Evolutionary conservation across 2,329 filamentous ascomycete species (phyloP).

Genomic region (Colletotrichum spaethianum): DNA sequence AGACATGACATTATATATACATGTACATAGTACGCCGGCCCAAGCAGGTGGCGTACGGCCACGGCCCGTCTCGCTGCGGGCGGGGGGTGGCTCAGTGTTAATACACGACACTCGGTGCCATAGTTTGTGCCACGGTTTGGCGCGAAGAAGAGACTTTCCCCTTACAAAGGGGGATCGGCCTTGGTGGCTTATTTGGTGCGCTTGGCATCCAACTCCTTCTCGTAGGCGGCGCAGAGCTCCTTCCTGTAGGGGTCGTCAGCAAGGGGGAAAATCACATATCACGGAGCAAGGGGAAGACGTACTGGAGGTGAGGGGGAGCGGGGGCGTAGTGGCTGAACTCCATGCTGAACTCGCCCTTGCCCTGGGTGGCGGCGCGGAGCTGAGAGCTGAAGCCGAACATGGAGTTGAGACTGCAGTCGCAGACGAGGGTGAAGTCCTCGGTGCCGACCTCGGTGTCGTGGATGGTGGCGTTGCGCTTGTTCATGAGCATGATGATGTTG

Average conservation of each 20-base stretch:
- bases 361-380: slow-evolving; percentile 92
- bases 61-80: slow-evolving; percentile 10
- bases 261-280: slow-evolving; percentile 28
- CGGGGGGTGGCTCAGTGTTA: slow-evolving; percentile 20
- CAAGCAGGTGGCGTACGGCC: slow-evolving; percentile 24
- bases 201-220: slow-evolving; percentile 72
- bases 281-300: slow-evolving; percentile 57
- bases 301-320: slow-evolving; percentile 91
- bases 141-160: neutral
- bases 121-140: slow-evolving; percentile 14
- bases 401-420: slow-evolving; percentile 92
- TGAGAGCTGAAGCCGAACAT: slow-evolving; percentile 99
- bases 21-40: slow-evolving; percentile 34
- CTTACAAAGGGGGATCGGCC: neutral
- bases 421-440: slow-evolving; percentile 93
- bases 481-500: slow-evolving; percentile 92
- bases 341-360: slow-evolving; percentile 99
- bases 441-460: slow-evolving; percentile 94
- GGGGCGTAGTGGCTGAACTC: slow-evolving; percentile 97
- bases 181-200: slow-evolving; percentile 61
- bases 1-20: slow-evolving; percentile 40
- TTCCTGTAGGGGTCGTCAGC: slow-evolving; percentile 59
- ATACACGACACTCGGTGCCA: slow-evolving; percentile 37
- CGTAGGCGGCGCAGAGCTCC: slow-evolving; percentile 71
- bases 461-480: slow-evolving; percentile 96